Evolutionary conservation across 78 protist species (phyloP), one percentile per base, ranked within the genome.

Genomic region (Salpingoeca rosetta): DNA sequence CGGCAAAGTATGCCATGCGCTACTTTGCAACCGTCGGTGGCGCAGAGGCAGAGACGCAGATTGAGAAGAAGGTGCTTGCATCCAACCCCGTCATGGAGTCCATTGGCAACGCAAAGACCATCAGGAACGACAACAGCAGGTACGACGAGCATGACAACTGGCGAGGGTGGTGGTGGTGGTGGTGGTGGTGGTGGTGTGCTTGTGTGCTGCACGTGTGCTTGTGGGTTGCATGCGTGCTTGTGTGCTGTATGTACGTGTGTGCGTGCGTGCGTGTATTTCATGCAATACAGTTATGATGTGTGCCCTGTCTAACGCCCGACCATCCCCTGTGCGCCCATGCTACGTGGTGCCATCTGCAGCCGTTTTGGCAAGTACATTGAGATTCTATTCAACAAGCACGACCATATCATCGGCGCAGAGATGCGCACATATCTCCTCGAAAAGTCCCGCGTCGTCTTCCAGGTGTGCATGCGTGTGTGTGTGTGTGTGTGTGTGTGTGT

Each of bases 81-180:
- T 51, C 90, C 2, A 89, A 92, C 81, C 92, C 94, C 2, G 36
- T 95, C 38, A 83, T 95, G 37, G 97, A 95, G 80, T 91, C 94
- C 26, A 90, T 95, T 35, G 97, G 97, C 1, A 95, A 95, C 77
- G 95, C 97, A 35, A 88, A 85, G 76, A 95, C 97, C 27, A 44
- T 57, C n/a, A 82, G 93, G 74, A 95, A 95, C 91, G 84, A 93
- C 88, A 95, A 95, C 88, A 91, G 96, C 56, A 91, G 45, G 83
- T n/a, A 12, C 42, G 42, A 7, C 22, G 78, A 26, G 7, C 78
- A 7, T 7, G 38, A 75, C 7, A 24, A 65, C 25, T 12, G 11
- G 72, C 22, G 72, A 25, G 72, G 11, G 72, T 56, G 72, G 11
- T 11, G 11, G 72, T 56, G 72, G 11, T 11, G 11, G 72, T n/a